Base-by-base conservation (phyloP, 257 asterid species). In the Solanum bulbocastanum region DNA sequence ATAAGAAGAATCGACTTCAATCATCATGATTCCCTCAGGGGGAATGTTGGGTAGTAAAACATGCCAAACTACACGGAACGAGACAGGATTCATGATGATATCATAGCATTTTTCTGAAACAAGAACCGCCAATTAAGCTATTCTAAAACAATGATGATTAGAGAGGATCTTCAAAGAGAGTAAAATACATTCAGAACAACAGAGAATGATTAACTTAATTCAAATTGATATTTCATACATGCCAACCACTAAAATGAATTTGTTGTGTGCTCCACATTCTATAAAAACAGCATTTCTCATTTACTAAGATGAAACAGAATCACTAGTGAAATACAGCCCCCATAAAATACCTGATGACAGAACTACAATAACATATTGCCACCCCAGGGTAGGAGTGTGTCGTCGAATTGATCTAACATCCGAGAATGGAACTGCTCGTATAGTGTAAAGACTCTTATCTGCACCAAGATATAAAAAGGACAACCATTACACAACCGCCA, bases 331-430 rank as follows among this genome's bases (percentile, higher is more conserved):
- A 79, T 79, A 46, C 42, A 81, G 40, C 85, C 37, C 37, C 42
- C 12, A 0, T 49, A 27, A 81, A 46, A 81, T 81, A 96, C 99
- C 99, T 94, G 99, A 93, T 86, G 98, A 92, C 90, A 93, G 87
- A 90, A 97, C 99, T 81, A 97, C 94, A 90, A 97, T 97, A 84
- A 97, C 91, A 87, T 94, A 97, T 87, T 95, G 99, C 99, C 99
- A 97, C 85, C 98, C 99, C 76, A 95, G 92, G 30, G 98, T 90
- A 44, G 99, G 99, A 81, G 94, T 96, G 90, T 96, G 98, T 90
- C 98, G 93, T 66, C 98, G 96, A 83, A 97, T 94, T 66, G 99
- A 96, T 75, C 96, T 96, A 58, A 97, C 90, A 49, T 94, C 98
- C 4, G 99, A 86, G 91, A 97, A 95, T 36, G 99, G 93, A 86